Evolutionary conservation across 345 rosid genomes (phyloP), one percentile per base, ranked within the genome.

Genomic region (Melaleuca quinquenervia): DNA sequence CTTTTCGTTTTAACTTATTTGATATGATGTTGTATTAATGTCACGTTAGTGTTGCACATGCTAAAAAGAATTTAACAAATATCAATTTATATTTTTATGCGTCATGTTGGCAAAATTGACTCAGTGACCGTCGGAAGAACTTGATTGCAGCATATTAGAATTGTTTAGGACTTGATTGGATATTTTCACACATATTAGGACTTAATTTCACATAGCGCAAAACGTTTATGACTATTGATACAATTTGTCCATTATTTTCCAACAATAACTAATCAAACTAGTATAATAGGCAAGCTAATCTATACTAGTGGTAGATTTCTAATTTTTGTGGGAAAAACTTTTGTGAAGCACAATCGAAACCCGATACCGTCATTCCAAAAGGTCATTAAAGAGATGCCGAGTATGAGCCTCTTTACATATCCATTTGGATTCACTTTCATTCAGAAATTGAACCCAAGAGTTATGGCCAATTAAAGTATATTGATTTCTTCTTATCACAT

Each of bases 381-480:
- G 6, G 32, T 29, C 22, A 15, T 3, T 3, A 29, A 16, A 64
- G 76, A 64, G 11, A 64, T 16, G 24, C 11, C 45, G 8, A 54
- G 1, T 32, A 11, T 36, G 7, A 64, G 32, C 6, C 3, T 11
- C 0, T 14, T 29, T 1, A 29, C 3, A 32, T 70, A 70, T 70
- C 10, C 3, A 36, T 0, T 32, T 64, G 6, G 0, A 64, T 0
- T 0, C 20, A 2, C 11, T 2, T 32, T 64, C 7, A 18, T 64
- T 64, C 3, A 32, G 2, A 32, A 32, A 0, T 70, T 32, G 0
- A 29, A 32, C 7, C 48, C 36, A 70, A 32, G 32, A 70, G 9
- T 16, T 70, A 18, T 70, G 78, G 20, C 6, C 36, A 32, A 32
- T 32, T 70, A 70, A 70, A 20, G 18, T 70, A 32, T 7, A 18